These are phyloP conservation scores for Suillus fuscotomentosus DNA, from an alignment of 768 basidiomycete species.

Conservation along the genomic window DNA sequence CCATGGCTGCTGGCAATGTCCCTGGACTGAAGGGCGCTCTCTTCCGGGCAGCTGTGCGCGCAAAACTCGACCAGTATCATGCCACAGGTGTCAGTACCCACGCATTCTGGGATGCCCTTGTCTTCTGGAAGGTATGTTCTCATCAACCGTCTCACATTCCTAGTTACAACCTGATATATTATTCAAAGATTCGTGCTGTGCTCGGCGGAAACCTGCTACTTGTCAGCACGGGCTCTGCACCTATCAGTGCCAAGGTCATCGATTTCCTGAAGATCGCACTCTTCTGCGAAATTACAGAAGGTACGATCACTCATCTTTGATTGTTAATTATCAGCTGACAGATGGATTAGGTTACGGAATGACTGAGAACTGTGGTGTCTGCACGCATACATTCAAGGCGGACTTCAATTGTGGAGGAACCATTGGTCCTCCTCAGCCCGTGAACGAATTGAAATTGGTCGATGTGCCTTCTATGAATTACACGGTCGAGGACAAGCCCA, in stretches of 20 bases:
- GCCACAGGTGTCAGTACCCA: conserved; percentile 74
- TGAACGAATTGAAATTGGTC: conserved; percentile 81
- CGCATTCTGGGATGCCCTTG: conserved; percentile 82
- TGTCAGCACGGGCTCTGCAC: conserved; percentile 83
- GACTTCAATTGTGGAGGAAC: conserved; percentile 73
- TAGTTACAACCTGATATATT: conserved; percentile 1
- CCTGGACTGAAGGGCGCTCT: conserved; percentile 81
- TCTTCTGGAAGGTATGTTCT: conserved; percentile 81
- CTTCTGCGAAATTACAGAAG: conserved; percentile 74
- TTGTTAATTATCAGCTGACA: conserved; percentile 27
- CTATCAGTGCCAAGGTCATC: conserved; percentile 80
- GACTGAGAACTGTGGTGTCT: conserved; percentile 81
- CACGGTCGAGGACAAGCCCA: conserved; percentile 80
- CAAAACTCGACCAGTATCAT: conserved; percentile 70
- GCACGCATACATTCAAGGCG: conserved; percentile 49
- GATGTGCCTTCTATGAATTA: conserved; percentile 93
- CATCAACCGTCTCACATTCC: background rate
- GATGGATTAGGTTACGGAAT: conserved; percentile 75
- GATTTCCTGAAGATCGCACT: conserved; percentile 89
- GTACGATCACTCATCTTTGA: conserved; percentile 31
- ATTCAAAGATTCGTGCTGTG: conserved; percentile 67
- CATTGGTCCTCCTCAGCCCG: conserved; percentile 75
- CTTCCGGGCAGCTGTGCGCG: conserved; percentile 76
- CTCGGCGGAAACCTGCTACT: conserved; percentile 76
- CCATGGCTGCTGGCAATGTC: conserved; percentile 66